Conservation (phyloP, 192 early-diverging fungal genomes). For the Linderina pennispora region DNA sequence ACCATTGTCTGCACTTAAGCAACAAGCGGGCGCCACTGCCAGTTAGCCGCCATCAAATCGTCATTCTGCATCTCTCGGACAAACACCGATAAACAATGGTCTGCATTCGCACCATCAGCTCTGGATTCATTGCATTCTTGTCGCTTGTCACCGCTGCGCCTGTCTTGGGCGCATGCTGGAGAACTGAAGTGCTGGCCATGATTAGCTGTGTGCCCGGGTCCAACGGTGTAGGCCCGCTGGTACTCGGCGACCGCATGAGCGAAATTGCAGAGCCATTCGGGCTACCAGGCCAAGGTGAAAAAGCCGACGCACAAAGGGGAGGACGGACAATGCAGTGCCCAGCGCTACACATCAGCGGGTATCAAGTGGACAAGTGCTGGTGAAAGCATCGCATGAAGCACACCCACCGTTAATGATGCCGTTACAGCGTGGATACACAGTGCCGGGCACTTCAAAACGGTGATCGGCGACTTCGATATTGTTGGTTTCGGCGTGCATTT, state of each 20-base stretch:
- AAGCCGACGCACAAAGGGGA: slow-evolving; percentile 8
- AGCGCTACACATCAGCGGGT: slow-evolving; percentile 3
- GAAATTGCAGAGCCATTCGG: slow-evolving; percentile 33
- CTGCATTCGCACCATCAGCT: too few species aligned
- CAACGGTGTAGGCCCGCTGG: slow-evolving; percentile 13
- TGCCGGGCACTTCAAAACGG: slow-evolving; percentile 40
- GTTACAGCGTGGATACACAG: slow-evolving; percentile 44
- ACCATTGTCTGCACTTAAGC: too few species aligned
- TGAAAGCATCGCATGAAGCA: slow-evolving; percentile 50
- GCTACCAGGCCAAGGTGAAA: slow-evolving; percentile 9
- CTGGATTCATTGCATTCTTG: too few species aligned
- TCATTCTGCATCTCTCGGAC: too few species aligned
- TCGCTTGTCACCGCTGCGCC: too few species aligned
- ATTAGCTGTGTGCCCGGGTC: slow-evolving; percentile 31
- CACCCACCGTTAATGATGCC: slow-evolving; percentile 14
- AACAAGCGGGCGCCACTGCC: too few species aligned
- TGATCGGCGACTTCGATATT: slow-evolving; percentile 29
- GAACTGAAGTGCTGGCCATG: slow-evolving; percentile 24
- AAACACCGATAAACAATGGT: too few species aligned
- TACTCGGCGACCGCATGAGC: slow-evolving; percentile 10
- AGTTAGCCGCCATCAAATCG: too few species aligned
- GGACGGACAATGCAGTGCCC: slow-evolving; percentile 19
- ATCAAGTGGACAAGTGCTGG: slow-evolving; percentile 15
- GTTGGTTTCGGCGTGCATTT: slow-evolving; percentile 40
- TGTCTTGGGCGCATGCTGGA: too few species aligned